Conservation (phyloP, 2,329 filamentous ascomycete genomes). For the Colletotrichum sp. region DNA sequence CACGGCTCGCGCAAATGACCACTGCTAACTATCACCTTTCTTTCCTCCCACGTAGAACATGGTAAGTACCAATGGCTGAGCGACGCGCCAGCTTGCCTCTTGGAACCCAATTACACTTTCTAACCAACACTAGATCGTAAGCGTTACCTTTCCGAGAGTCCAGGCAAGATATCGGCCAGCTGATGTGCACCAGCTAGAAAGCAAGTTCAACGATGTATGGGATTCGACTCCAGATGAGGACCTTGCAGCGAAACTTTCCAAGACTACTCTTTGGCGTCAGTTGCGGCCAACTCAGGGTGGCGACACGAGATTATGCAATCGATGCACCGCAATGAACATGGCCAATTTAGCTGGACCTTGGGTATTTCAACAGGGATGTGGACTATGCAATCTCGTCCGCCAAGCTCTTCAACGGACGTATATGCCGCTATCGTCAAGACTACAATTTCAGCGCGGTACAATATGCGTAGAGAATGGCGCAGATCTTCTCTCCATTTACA, state of each 20-base stretch:
- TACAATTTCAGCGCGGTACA: neutral
- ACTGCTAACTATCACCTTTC: neutral
- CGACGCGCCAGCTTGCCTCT: neutral
- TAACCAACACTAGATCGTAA: neutral
- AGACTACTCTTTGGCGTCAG: neutral
- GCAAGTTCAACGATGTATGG: neutral
- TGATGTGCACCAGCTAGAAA: neutral
- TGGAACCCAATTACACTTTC: neutral
- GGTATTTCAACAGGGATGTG: neutral
- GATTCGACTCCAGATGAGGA: neutral
- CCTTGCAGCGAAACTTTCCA: neutral
- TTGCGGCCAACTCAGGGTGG: neutral
- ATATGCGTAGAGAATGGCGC: neutral
- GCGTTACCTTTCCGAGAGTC: neutral
- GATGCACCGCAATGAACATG: neutral
- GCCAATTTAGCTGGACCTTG: neutral
- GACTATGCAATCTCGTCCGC: neutral
- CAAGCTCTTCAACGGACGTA: neutral
- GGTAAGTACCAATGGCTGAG: neutral
- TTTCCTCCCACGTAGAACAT: neutral
- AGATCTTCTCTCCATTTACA: constrained; percentile 1
- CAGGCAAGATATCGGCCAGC: neutral
- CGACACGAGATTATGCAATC: neutral
- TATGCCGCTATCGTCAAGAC: neutral
- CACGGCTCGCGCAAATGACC: neutral